A percentile compares a stretch with the other conserved stretches of the same genome.
These are phyloP conservation scores for Lactarius vividus DNA, from an alignment of 768 basidiomycete genomes.

Conservation along the genomic window DNA sequence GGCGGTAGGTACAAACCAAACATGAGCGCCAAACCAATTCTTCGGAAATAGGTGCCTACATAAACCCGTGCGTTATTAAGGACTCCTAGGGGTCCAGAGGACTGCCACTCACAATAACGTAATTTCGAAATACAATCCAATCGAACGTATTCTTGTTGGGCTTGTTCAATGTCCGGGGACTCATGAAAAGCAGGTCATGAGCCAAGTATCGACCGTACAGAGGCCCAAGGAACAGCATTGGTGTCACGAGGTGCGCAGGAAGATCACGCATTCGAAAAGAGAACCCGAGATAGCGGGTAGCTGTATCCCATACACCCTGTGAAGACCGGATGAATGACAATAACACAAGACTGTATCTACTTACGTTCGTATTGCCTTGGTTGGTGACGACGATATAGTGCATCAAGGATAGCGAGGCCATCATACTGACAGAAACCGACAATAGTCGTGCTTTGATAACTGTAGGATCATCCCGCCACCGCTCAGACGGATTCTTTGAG, in stretches of 20 bases:
- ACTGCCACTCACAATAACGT: slow-evolving; percentile 44
- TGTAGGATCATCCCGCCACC: slow-evolving; percentile 78
- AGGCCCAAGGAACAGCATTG: slow-evolving; percentile 75
- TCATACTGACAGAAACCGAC: slow-evolving; percentile 64
- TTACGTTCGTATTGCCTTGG: slow-evolving; percentile 27
- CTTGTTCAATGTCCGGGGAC: slow-evolving; percentile 43
- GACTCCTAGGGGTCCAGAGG: no score
- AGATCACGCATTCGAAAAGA: slow-evolving; percentile 29
- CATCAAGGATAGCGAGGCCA: slow-evolving; percentile 53
- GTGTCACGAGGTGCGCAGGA: slow-evolving; percentile 62
- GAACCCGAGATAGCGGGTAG: slow-evolving; percentile 27
- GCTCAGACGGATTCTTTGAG: slow-evolving; percentile 41
- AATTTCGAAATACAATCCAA: slow-evolving; percentile 71
- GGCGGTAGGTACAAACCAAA: slow-evolving; percentile 67
- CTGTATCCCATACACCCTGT: slow-evolving; percentile 29
- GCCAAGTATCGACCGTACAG: slow-evolving; percentile 55
- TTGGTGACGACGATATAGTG: slow-evolving; percentile 41
- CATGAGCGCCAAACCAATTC: slow-evolving; percentile 90
- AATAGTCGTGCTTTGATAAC: slow-evolving; percentile 78
- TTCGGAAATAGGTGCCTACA: slow-evolving; percentile 88
- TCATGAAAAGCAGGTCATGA: slow-evolving; percentile 53
- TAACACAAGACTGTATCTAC: slow-evolving; percentile 21
- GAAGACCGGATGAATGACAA: not conserved
- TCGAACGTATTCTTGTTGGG: slow-evolving; percentile 42
- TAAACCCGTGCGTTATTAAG: slow-evolving; percentile 1